Evolutionary conservation across 2,329 filamentous ascomycete genomes (phyloP).

Genomic region (Penicillium sp.): DNA sequence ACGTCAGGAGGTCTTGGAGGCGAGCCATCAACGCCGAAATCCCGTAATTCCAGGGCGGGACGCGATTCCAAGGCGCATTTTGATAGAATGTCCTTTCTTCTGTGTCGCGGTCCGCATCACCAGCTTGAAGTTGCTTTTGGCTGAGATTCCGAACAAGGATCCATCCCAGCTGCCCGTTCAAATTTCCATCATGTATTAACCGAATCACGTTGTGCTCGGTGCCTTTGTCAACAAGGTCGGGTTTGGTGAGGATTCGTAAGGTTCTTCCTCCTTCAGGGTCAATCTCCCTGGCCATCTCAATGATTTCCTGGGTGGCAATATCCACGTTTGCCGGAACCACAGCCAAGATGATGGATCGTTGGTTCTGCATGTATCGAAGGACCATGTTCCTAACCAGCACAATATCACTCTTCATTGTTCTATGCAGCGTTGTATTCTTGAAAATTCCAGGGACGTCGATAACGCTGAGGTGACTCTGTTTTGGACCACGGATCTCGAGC

Average conservation of each 20-base stretch:
- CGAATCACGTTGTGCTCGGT: conserved; percentile 31
- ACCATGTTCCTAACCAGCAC: conserved; percentile 43
- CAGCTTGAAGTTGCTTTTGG: conserved; percentile 28
- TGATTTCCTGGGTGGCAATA: conserved; percentile 49
- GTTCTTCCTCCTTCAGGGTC: conserved; percentile 44
- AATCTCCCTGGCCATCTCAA: conserved; percentile 40
- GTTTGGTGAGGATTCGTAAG: conserved; percentile 57
- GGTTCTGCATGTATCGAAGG: conserved; percentile 40
- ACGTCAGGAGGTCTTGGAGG: conserved; percentile 45
- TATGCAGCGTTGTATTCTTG: conserved; percentile 34
- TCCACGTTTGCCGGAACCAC: conserved; percentile 49
- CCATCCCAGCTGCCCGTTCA: conserved; percentile 29
- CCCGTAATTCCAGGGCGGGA: conserved; percentile 43
- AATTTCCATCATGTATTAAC: conserved; percentile 26
- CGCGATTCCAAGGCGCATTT: conserved; percentile 36
- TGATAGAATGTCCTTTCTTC: conserved; percentile 41
- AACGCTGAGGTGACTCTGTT: conserved; percentile 43
- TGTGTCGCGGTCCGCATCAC: conserved; percentile 24
- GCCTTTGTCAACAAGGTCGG: conserved; percentile 52
- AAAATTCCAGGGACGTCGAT: conserved; percentile 52
- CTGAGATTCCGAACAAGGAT: conserved; percentile 36
- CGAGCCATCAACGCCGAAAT: conserved; percentile 42
- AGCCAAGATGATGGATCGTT: conserved; percentile 44
- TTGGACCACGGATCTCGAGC: conserved; percentile 46
- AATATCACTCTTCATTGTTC: conserved; percentile 41